These are phyloP conservation scores for Nakazawaea peltata DNA, from an alignment of 805 yeast species.

Conservation along the genomic window DNA sequence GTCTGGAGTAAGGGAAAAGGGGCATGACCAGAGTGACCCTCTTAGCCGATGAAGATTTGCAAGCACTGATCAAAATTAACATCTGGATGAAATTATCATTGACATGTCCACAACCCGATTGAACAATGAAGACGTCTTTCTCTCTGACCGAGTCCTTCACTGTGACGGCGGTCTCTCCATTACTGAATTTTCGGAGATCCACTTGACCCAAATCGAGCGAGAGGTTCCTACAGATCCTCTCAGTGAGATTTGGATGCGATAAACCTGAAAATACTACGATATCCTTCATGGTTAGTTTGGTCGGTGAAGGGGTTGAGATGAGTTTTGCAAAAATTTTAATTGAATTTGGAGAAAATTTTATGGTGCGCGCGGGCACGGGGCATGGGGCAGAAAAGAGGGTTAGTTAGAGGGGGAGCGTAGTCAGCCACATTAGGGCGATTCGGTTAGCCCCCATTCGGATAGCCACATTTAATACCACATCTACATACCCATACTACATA, in stretches of 20 bases:
- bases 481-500: no score
- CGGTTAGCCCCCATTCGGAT: no score
- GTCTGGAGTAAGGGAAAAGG: constrained; percentile 90
- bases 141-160: constrained; percentile 88
- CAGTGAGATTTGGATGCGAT: constrained; percentile 75
- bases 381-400: neutral
- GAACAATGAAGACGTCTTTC: constrained; percentile 89
- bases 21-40: constrained; percentile 90
- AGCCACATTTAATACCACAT: no score
- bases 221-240: constrained; percentile 66
- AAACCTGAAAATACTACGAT: constrained; percentile 86
- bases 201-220: constrained; percentile 69
- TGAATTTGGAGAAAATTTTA: neutral
- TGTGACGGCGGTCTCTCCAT: constrained; percentile 90
- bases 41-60: constrained; percentile 84
- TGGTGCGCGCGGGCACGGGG: no score
- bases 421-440: neutral
- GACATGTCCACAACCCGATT: constrained; percentile 81
- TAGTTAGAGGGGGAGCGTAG: neutral
- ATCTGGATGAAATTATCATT: constrained; percentile 83
- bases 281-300: constrained; percentile 50
- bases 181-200: constrained; percentile 59
- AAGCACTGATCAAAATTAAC: constrained; percentile 79
- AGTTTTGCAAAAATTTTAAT: neutral
- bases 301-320: neutral